These are phyloP conservation scores for Glarea lozoyensis DNA, from an alignment of 495 filamentous ascomycete genomes.

Conservation along the genomic window DNA sequence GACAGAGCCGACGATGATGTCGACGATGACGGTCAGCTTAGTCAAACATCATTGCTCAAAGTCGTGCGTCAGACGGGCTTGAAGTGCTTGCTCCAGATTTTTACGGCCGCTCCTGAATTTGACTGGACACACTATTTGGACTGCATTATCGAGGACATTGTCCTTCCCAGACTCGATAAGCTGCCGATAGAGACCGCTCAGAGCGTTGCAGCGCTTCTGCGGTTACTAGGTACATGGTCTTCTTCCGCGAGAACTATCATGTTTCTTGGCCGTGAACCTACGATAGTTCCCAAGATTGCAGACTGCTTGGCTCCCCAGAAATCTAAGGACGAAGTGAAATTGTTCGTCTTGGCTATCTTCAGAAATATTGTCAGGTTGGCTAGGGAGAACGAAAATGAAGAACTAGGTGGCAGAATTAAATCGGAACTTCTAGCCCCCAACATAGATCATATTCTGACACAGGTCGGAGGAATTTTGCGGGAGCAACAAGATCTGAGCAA, in stretches of 20 bases:
- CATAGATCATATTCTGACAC: constrained; percentile 56
- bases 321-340: constrained; percentile 79
- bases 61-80: constrained; percentile 63
- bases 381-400: constrained; percentile 26
- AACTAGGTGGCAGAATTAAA: constrained; percentile 52
- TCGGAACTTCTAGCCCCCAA: constrained; percentile 58
- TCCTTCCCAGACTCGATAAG: constrained; percentile 68
- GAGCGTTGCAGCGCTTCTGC: constrained; percentile 72
- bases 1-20: constrained; percentile 24
- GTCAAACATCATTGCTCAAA: constrained; percentile 51
- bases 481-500: constrained; percentile 50
- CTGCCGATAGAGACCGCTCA: constrained; percentile 84
- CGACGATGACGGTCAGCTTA: constrained; percentile 32
- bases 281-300: constrained; percentile 58
- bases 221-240: constrained; percentile 74
- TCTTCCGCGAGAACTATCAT: constrained; percentile 52
- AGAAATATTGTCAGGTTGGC: constrained; percentile 52
- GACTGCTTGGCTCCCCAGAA: constrained; percentile 64
- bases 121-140: constrained; percentile 64
- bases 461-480: constrained; percentile 55
- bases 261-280: constrained; percentile 56
- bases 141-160: constrained; percentile 60
- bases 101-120: constrained; percentile 54
- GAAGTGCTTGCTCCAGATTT: constrained; percentile 70
- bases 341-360: constrained; percentile 71